Percentiles rank a stretch among this genome's conserved stretches.
Conservation (phyloP, 805 yeast species). For the Nakazawaea holstii region DNA sequence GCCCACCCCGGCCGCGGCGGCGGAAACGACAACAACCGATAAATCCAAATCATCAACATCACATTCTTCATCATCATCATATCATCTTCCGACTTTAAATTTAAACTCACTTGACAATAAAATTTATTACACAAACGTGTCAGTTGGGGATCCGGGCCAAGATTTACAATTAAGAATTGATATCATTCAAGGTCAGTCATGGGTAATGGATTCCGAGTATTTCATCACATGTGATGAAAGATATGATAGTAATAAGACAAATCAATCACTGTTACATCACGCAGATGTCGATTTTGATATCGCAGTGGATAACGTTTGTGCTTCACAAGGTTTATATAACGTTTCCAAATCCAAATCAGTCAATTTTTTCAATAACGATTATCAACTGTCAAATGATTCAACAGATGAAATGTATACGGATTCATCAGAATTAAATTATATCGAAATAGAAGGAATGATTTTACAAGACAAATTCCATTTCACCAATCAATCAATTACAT, state of each 20-base stretch:
- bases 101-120: background rate
- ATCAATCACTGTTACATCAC: conserved; percentile 1
- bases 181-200: conserved; percentile 21
- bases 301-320: conserved; percentile 15
- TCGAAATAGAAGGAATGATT: conserved; percentile 19
- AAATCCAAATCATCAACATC: background rate
- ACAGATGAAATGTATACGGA: conserved; percentile 2
- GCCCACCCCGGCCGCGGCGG: background rate
- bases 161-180: conserved; percentile 23
- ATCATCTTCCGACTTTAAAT: conserved; percentile 5
- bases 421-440: conserved; percentile 14
- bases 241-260: background rate
- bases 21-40: background rate
- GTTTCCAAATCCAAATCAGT: conserved; percentile 17
- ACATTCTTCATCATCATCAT: background rate
- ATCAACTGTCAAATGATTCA: conserved; percentile 14
- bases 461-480: conserved; percentile 21
- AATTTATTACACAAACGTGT: conserved; percentile 20
- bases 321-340: conserved; percentile 20
- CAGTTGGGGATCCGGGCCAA: conserved; percentile 22
- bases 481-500: background rate
- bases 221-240: conserved; percentile 18
- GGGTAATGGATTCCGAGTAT: conserved; percentile 22
- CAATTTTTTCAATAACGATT: conserved; percentile 11
- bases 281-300: background rate